Base-by-base conservation (phyloP, 805 yeast species). In the Myxozyma sirexii region DNA sequence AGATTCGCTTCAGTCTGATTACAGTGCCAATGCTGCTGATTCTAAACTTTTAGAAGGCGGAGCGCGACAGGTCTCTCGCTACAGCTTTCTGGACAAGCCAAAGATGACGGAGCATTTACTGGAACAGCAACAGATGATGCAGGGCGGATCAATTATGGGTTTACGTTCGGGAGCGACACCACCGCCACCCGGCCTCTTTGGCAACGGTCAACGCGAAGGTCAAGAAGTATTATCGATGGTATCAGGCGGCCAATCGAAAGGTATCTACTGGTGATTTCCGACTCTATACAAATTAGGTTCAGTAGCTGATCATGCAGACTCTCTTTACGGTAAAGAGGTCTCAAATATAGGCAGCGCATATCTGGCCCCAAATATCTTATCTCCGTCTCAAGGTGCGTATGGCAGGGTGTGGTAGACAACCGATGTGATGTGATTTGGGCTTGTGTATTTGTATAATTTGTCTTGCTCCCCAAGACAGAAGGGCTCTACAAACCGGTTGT, bases 151-250 rank as follows among this genome's bases (percentile, higher is more conserved):
- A 6, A 41, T 48, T 6, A 46, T 42, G 19, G 53, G 53, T 12
- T 24, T 48, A 15, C 53, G 60, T 12, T 17, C 63, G 2, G 54
- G 56, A 3, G 56, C 57, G 26, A 81, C 89, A 3, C 87, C 88
- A 29, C 88, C 90, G 3, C 92, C 92, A 41, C 93, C 91, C 4
- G 91, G 91, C 4, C 77, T 86, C 67, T 82, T 84, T 67, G 63
- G 69, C 37, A 61, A 15, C 67, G 70, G 60, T 50, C 62, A 43
- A 41, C 46, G 54, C 7, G 62, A 61, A 29, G 58, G 56, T 17
- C 62, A 54, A 21, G 62, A 61, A 19, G 29, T 58, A n/a, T 27
- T 61, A 17, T 57, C 65, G 21, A 33, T 58, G 43, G 43, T 58
- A n/a, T 41, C 60, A 6, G 60, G 63, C 12, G 51, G 54, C 15